Evolutionary conservation across 2,329 filamentous ascomycete species (phyloP).

Genomic region (Tolypocladium ovalisporum): DNA sequence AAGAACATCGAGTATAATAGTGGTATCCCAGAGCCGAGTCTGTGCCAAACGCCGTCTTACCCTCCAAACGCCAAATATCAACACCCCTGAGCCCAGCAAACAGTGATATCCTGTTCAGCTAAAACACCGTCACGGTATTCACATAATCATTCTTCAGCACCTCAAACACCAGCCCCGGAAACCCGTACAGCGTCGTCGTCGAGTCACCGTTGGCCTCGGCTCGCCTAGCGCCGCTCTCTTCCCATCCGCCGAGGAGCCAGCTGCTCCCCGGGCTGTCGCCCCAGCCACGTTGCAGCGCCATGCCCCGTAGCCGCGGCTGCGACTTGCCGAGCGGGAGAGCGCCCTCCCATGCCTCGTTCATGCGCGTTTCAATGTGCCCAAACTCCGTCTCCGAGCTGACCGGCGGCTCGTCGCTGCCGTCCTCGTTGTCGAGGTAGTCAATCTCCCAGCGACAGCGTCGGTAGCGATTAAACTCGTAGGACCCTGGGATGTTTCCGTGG

Average conservation of each 20-base stretch:
- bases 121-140: slow-evolving; percentile 84
- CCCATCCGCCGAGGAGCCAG: slow-evolving; percentile 74
- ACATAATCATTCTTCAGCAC: slow-evolving; percentile 87
- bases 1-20: too few relatives aligned
- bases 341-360: slow-evolving; percentile 60
- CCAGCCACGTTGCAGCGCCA: slow-evolving; percentile 87
- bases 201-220: slow-evolving; percentile 45
- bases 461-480: slow-evolving; percentile 93
- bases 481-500: slow-evolving; percentile 89
- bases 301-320: slow-evolving; percentile 50
- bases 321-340: slow-evolving; percentile 47
- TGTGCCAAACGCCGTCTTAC: background rate
- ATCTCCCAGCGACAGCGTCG: slow-evolving; percentile 83
- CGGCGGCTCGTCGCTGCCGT: slow-evolving; percentile 22
- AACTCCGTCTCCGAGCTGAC: slow-evolving; percentile 72
- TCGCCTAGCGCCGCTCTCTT: slow-evolving; percentile 54
- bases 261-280: slow-evolving; percentile 86
- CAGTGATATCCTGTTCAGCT: slow-evolving; percentile 2
- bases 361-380: slow-evolving; percentile 54
- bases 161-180: slow-evolving; percentile 90
- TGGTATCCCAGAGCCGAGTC: background rate
- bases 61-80: background rate
- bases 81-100: too few relatives aligned
- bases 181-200: slow-evolving; percentile 80
- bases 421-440: slow-evolving; percentile 38